Evolutionary conservation across 495 filamentous ascomycete genomes (phyloP).

Genomic region (Chaetomium fimeti): DNA sequence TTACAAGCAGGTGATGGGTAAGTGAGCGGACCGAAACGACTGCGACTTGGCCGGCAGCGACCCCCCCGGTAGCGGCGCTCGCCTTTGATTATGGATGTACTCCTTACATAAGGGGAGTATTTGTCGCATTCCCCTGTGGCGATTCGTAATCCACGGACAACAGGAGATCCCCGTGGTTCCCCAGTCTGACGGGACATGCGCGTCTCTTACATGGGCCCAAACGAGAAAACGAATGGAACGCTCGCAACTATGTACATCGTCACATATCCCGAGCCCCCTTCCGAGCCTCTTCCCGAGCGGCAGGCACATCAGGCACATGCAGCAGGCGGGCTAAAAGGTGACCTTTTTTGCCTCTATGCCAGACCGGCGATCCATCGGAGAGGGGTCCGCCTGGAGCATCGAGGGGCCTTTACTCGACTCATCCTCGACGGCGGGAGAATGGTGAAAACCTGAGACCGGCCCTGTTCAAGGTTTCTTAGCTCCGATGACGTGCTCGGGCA

Average conservation of each 20-base stretch:
- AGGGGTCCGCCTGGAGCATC: conserved; percentile 6
- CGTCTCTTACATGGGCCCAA: not conserved
- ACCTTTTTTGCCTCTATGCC: no score
- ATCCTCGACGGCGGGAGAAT: not conserved
- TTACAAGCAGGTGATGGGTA: not conserved
- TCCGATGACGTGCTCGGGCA: conserved; percentile 49
- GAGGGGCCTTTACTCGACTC: not conserved
- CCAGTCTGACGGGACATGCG: not conserved
- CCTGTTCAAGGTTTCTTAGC: conserved; percentile 34
- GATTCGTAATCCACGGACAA: not conserved
- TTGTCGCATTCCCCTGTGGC: not conserved
- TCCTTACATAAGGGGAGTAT: conserved; percentile 7
- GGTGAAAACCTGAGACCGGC: conserved; percentile 14
- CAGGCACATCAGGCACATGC: conserved; percentile 1
- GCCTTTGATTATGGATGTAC: conserved; percentile 1
- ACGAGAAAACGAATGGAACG: not conserved
- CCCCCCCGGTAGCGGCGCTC: conserved; percentile 22
- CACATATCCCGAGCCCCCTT: not conserved
- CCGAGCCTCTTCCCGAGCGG: not conserved
- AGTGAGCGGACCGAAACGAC: not conserved
- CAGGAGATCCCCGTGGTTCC: not conserved
- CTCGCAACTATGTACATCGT: not conserved
- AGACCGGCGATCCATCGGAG: conserved; percentile 16
- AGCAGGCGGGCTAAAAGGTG: not conserved
- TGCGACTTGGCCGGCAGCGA: conserved; percentile 11